Base-by-base conservation (phyloP, 2,329 filamentous ascomycete species). In the Colletotrichum theobromicola region DNA sequence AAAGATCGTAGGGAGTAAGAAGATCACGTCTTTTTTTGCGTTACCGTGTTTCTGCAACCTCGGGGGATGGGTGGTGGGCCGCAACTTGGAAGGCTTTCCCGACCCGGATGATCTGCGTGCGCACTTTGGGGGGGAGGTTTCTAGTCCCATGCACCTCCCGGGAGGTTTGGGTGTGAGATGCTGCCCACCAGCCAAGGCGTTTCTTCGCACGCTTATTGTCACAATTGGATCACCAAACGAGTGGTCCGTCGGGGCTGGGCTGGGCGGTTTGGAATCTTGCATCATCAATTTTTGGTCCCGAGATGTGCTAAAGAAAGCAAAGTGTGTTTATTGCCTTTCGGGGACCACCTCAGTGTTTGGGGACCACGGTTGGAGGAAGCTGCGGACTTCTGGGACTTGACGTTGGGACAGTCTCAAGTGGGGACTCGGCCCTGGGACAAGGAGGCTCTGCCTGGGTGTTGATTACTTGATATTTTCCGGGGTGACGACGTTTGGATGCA, bases 371-470 rank as follows among this genome's bases (percentile, higher is more conserved):
- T 66, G 63, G 28, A 35, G 12, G 46, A 24, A 13, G 5, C 26
- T 32, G n/a, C 30, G 30, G 21, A 60, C n/a, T 50, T 50, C n/a
- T 18, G 28, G n/a, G 32, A 53, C 53, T 60, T 62, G 71, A 74
- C 67, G 71, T 74, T 71, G 67, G 61, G 67, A 74, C 71, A 66
- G 60, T 71, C 60, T 71, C 67, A 61, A 13, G 71, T 74, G 71
- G 71, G 32, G 71, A 71, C 21, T 32, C 21, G 30, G 50, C 62
- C 53, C n/a, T 35, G 32, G 30, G 30, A 32, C 13, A 26, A 37
- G 26, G 71, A 74, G 71, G 71, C 71, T 74, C 71, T 71, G 71
- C 66, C 64, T 63, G 57, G 37, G 24, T 57, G 32, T 60, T 46
- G 67, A 35, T 65, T 66, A 70, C 30, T 42, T 46, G 35, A 50